phyloP scores from a whole-genome alignment of 176 grass and related monocot genomes.

The Phoenix dactylifera region DNA sequence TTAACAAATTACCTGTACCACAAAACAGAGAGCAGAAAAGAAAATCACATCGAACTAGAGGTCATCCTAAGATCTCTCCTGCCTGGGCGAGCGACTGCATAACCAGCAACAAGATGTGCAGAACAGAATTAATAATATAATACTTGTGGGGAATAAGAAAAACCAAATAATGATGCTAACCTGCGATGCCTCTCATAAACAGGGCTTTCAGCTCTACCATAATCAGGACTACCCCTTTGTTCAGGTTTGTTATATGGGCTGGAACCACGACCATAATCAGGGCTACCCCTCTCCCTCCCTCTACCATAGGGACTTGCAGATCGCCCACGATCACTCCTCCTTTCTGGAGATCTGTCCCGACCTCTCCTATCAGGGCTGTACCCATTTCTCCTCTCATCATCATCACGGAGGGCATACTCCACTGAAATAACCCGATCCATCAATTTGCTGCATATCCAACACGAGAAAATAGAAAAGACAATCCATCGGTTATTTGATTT shows the following conservation, averaged over 20 bases:
- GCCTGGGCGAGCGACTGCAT: too few species aligned
- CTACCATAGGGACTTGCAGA: conserved; percentile 20
- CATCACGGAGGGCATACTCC: conserved; percentile 90
- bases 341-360: conserved; percentile 57
- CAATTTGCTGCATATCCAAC: conserved; percentile 45
- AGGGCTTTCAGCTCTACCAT: conserved; percentile 40
- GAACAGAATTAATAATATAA: too few species aligned
- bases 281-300: conserved; percentile 21
- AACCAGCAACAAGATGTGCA: too few species aligned
- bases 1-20: too few species aligned
- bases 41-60: too few species aligned
- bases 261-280: conserved; percentile 31
- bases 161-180: conserved; percentile 10
- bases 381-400: conserved; percentile 59
- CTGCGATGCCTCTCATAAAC: conserved; percentile 40
- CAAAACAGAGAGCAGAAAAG: too few species aligned
- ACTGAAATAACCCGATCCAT: conserved; percentile 92
- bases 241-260: conserved; percentile 45
- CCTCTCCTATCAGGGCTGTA: conserved; percentile 83
- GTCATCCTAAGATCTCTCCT: too few species aligned
- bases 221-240: conserved; percentile 38
- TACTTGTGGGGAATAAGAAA: neutral
- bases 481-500: neutral
- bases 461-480: neutral
- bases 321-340: conserved; percentile 39